Evolutionary conservation across 2,329 filamentous ascomycete species (phyloP).

Genomic region (Fusarium nisikadoi): DNA sequence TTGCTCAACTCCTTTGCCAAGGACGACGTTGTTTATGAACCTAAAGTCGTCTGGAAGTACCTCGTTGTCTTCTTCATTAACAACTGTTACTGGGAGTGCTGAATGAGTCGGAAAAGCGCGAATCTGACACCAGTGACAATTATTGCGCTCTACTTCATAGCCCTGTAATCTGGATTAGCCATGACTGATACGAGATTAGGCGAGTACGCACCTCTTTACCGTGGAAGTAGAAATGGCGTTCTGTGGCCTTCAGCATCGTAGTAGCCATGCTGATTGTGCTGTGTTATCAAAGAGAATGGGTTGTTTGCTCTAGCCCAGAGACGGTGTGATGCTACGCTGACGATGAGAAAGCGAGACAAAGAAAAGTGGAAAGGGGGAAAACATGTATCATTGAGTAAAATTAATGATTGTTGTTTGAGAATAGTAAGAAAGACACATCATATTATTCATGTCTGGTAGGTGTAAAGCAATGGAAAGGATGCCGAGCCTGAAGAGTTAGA

Average conservation of each 20-base stretch:
- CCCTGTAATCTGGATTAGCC: slow-evolving; percentile 41
- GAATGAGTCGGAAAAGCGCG: slow-evolving; percentile 62
- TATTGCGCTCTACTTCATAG: slow-evolving; percentile 51
- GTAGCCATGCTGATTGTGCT: neutral
- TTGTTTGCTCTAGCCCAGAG: neutral
- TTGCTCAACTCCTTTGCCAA: slow-evolving; percentile 68
- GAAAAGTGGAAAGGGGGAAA: neutral
- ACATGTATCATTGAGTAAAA: neutral
- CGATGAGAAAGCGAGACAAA: neutral
- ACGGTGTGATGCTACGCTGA: neutral
- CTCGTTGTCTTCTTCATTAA: slow-evolving; percentile 69
- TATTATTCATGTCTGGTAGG: neutral
- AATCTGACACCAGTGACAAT: slow-evolving; percentile 72
- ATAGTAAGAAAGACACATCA: neutral
- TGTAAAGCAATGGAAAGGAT: neutral
- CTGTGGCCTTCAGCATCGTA: slow-evolving; percentile 60
- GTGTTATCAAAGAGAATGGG: neutral
- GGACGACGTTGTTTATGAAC: slow-evolving; percentile 73
- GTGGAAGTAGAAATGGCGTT: slow-evolving; percentile 63
- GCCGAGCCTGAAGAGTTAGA: neutral
- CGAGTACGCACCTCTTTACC: slow-evolving; percentile 48
- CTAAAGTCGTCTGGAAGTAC: slow-evolving; percentile 71
- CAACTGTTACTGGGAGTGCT: slow-evolving; percentile 66
- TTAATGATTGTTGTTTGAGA: neutral
- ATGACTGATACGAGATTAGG: no score